Evolutionary conservation across 1,284 basidiomycete genomes (phyloP), one percentile per base, ranked within the genome.

Genomic region (Puccinia sorghi): DNA sequence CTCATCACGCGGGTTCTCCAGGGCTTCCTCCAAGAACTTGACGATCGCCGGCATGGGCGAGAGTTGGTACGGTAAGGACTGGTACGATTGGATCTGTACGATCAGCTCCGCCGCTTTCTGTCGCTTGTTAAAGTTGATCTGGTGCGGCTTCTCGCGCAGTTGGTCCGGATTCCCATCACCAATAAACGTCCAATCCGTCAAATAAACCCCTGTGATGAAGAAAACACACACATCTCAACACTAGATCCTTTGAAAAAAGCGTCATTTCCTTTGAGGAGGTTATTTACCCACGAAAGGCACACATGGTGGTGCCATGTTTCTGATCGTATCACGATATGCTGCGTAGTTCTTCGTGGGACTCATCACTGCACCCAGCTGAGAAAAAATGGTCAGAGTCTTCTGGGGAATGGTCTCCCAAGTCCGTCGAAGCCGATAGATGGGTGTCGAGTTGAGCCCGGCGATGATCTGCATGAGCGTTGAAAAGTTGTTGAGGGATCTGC

Each of bases 121-220:
- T 11, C 95, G 90, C 85, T 99, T 99, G 84, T 91, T 90, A 86
- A 99, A 99, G 86, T 99, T 98, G 86, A 99, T 91, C 81, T 97
- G 87, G 39, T 80, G 80, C 6, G 80, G 81, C 80, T 85, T 85
- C 27, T 90, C 89, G 6, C 93, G 86, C 79, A 89, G 89, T 63
- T 84, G 82, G 86, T 99, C 93, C 76, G 93, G 91, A 84, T 95
- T 95, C n/a, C 96, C 97, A 83, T 99, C 97, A 85, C 97, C 94
- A 84, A 97, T 97, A 86, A 99, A 98, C 3, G 94, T 95, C 79
- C 99, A 87, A 32, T 93, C 93, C 4, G 95, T 94, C 22, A 99
- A 88, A 86, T 97, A 98, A 77, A 97, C 93, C 82, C 96, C 94
- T 96, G 32, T 32, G 2, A 32, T 32, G 2, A 32, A 32, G 2